Evolutionary conservation across 148 eudicot species (phyloP).

Genomic region (Arctostaphylos glauca): DNA sequence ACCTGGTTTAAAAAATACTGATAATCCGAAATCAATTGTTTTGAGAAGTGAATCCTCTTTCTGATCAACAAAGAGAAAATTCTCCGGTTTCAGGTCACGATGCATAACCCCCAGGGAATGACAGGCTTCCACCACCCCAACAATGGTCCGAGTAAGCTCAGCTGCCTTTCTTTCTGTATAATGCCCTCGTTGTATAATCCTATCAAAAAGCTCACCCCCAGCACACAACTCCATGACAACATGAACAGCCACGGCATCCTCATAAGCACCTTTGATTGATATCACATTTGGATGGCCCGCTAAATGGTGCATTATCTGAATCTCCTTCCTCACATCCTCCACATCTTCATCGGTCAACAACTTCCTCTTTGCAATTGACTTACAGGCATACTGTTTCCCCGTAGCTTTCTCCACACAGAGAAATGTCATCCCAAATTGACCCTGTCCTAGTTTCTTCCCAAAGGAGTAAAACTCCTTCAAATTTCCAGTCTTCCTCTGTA

Average conservation of each 20-base stretch:
- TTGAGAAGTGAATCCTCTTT: slow-evolving; percentile 60
- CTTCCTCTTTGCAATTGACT: slow-evolving; percentile 58
- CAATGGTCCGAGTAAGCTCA: slow-evolving; percentile 46
- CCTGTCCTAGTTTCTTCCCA: slow-evolving; percentile 65
- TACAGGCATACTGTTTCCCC: slow-evolving; percentile 50
- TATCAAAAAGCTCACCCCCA: slow-evolving; percentile 66
- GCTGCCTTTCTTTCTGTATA: slow-evolving; percentile 60
- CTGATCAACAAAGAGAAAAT: slow-evolving; percentile 52
- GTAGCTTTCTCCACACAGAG: slow-evolving; percentile 50
- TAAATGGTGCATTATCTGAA: slow-evolving; percentile 71
- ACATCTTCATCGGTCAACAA: slow-evolving; percentile 51
- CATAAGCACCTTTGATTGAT: slow-evolving; percentile 49
- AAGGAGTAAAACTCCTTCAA: slow-evolving; percentile 53
- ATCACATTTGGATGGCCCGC: slow-evolving; percentile 55
- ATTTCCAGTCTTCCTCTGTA: slow-evolving; percentile 46
- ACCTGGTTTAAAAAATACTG: slow-evolving; percentile 72
- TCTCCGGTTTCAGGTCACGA: slow-evolving; percentile 58
- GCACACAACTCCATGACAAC: slow-evolving; percentile 59
- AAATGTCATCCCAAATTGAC: slow-evolving; percentile 59
- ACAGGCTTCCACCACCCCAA: slow-evolving; percentile 56
- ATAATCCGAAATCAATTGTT: slow-evolving; percentile 61
- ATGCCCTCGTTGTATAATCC: slow-evolving; percentile 57
- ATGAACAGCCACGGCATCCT: slow-evolving; percentile 58
- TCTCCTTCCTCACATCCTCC: slow-evolving; percentile 64
- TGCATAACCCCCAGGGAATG: slow-evolving; percentile 67